Evolutionary conservation across 352 stramenopile genomes (phyloP), one percentile per base, ranked within the genome.

Genomic region (Pythium rhizo-oryzae): DNA sequence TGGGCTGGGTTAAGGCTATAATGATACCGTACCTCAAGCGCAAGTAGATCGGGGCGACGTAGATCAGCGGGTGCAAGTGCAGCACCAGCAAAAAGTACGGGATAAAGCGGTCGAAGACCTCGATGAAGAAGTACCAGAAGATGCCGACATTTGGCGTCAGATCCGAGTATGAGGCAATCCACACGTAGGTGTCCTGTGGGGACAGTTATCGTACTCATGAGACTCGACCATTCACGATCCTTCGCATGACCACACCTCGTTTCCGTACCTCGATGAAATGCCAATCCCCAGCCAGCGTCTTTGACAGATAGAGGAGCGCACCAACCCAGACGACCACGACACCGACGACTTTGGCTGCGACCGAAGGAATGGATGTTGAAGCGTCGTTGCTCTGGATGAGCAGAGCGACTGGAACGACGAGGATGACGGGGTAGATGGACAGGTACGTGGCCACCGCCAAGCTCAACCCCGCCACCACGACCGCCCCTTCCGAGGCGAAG

Each of bases 121-220:
- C 87, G 69, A 91, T 96, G 65, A 96, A 94, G 63, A 96, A 94
- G 57, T 96, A 96, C 87, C 87, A 96, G 68, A 96, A 96, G 63
- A 94, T 84, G 39, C 87, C 87, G 24, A 96, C 80, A 51, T 94
- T 93, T 9, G 85, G 85, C 1, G 87, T 94, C 82, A 96, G 70
- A 62, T 94, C 87, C 47, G 81, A 91, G 55, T 93, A 96, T 39
- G 76, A 79, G 0, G 80, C 81, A 28, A 94, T 77, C 87, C 87
- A 96, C 47, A 91, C 59, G 63, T 96, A 96, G 3, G 87, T 94
- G 68, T 91, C 79, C 82, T 65, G 53, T 43, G 24, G n/a, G 19
- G 2, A 25, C 12, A 37, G 8, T 4, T 4, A 58, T 18, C 4
- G n/a, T 46, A 23, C 50, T n/a, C n/a, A 37, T 41, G 21, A 44